Base-by-base conservation (phyloP, 1,284 basidiomycete species). In the Flammula alnicola region DNA sequence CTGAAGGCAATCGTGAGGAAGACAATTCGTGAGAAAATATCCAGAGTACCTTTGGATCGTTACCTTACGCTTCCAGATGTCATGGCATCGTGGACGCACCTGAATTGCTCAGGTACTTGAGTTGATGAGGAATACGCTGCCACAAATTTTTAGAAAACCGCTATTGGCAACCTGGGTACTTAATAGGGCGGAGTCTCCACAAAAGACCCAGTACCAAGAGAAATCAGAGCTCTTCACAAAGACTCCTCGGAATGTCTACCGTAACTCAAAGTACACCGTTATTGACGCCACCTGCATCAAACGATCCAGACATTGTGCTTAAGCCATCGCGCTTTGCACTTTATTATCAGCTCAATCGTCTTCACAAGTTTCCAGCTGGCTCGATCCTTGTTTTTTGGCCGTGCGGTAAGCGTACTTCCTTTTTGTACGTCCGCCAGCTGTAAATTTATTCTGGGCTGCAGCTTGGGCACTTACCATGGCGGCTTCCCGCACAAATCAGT, bases 401-500 rank as follows among this genome's bases (percentile, higher is more conserved):
- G 4, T 37, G 36, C 11, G 36, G 36, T 37, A 1, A 23, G 36
- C 14, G 20, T 5, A n/a, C 4, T 17, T 4, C 32, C 14, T 16
- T 10, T 17, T 35, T 16, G 16, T 5, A 17, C 4, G 6, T 19
- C 20, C 14, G 6, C 20, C 5, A 7, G 8, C 14, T 4, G 32
- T 6, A 23, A 12, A 12, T 23, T 4, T 22, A n/a, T n/a, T 37
- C 3, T 11, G 4, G 19, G 12, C 3, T 22, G 20, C 25, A 37
- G 36, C 36, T 23, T 37, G 36, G 36, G 36, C 36, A 7, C 36
- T 37, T 20, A 37, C 36, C 3, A 37, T 37, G 36, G 9, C 36
- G 5, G 36, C 36, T 9, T 37, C 20, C 11, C 36, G 20, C 12
- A 37, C 36, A 4, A 23, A 37, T 5, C 16, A 19, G 20, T 6